Evolutionary conservation across 2,329 filamentous ascomycete species (phyloP), one percentile per base, ranked within the genome.

Genomic region (Lachnellula occidentalis): DNA sequence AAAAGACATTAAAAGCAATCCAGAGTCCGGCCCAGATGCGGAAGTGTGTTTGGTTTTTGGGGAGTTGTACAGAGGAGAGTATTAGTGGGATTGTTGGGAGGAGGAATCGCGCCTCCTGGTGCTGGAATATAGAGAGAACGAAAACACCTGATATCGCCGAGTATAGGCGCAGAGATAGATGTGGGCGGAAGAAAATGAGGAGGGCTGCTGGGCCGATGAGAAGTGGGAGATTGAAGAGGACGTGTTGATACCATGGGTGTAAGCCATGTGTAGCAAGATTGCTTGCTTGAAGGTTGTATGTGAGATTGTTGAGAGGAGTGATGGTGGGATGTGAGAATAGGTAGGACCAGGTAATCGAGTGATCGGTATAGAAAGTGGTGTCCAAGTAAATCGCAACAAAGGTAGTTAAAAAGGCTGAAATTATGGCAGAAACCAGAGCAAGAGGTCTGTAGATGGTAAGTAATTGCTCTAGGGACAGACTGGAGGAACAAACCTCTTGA

Each of bases 91-190:
- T 79, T 0, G 87, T 84, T 1, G 88, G 88, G 4, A 91, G 74
- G 3, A 92, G 72, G 66, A 92, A 92, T 21, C 88, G 83, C 3
- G 88, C 86, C 70, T 92, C 88, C 68, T 92, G 88, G 65, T 92
- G 88, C 62, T 85, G 84, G 62, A 91, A 89, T 42, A 85, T 72
- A 12, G 88, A 92, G 43, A 92, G 76, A 17, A 89, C 79, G 12
- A 82, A 74, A 19, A 88, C 76, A 19, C 87, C 88, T 5, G 85
- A 87, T 39, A 91, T 74, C 4, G 87, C 88, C n/a, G 87, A 90
- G 67, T 82, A 85, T 11, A 91, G 76, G 22, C 85, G 77, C 8
- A 85, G 72, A 24, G 81, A 85, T 11, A 78, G 70, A 48, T 82
- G 77, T 45, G 83, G 80, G 48, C 74, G 73, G 3, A 74, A 73